Evolutionary conservation across 2,329 filamentous ascomycete species (phyloP), one percentile per base, ranked within the genome.

Genomic region (Clarireedia monteithiana): DNA sequence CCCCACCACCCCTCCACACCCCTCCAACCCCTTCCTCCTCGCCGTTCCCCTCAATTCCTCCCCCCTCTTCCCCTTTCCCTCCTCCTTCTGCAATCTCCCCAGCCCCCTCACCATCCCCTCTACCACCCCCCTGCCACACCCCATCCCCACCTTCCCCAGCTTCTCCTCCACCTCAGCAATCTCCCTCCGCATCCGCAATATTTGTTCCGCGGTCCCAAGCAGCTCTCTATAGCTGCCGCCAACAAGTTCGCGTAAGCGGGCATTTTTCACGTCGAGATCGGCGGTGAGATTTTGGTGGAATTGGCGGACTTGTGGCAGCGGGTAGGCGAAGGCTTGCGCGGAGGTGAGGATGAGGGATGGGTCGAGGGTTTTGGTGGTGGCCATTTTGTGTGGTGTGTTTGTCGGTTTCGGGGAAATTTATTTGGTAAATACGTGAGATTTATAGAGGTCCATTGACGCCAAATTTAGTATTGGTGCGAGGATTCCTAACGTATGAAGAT

Each of bases 191-290:
- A 97, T 96, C 59, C 85, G 81, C 54, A 96, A 87, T 63, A 97
- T 97, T n/a, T 85, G 85, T 72, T 96, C 91, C 54, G 92, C 92
- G 0, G 92, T 96, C 52, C 89, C 89, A 26, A 97, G 83, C 7
- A 97, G 83, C 65, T 94, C 89, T 63, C 92, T 88, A 72, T 97
- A 97, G 66, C 80, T 84, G 57, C 74, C 77, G 62, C 83, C 83
- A 59, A 86, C 83, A 68, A 84, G 80, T 17, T 78, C 83, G 63
- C 83, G 81, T 66, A 86, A 74, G 34, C 82, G 81, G 50, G 74
- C 74, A 36, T 81, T 77, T 64, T 84, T 84, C 68, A 85, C 82
- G 60, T 85, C 82, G 63, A 84, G 77, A 62, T 79, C 75, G 9
- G 72, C 73, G 66, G 82, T 80, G 39, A 86, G 76, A 23, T 72